A percentile compares a stretch with the other conserved stretches of the same genome.
Evolutionary conservation across 106 monocot genomes (phyloP).

Genomic region (Allium cepa): DNA sequence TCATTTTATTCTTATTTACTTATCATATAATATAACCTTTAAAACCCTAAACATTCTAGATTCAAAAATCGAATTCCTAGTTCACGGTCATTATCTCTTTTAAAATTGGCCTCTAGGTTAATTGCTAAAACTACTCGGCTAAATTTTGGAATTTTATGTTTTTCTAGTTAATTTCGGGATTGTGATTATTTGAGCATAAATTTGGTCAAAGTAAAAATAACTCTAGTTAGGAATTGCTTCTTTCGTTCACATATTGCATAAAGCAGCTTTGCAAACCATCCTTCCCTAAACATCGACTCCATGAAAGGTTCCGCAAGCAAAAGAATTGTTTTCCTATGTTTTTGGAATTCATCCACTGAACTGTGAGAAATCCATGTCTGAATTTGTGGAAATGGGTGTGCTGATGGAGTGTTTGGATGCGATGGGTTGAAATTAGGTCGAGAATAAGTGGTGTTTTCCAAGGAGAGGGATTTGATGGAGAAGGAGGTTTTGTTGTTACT

Average conservation of each 20-base stretch:
- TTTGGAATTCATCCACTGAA: slow-evolving; percentile 41
- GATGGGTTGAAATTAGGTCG: slow-evolving; percentile 16
- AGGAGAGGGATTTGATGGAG: slow-evolving; percentile 2
- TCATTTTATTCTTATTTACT: too few species aligned
- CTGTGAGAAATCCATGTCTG: slow-evolving; percentile 30
- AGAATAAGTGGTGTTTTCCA: neutral
- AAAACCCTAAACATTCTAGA: too few species aligned
- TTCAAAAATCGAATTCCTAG: too few species aligned
- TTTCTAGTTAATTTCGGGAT: too few species aligned
- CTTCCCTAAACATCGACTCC: slow-evolving; percentile 33
- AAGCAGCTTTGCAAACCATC: slow-evolving; percentile 25
- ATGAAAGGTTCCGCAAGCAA: slow-evolving; percentile 70
- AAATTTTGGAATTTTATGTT: too few species aligned
- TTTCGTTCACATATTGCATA: slow-evolving; percentile 52
- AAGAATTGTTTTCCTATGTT: slow-evolving; percentile 32
- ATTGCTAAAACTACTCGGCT: too few species aligned
- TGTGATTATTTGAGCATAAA: too few species aligned
- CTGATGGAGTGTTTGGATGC: slow-evolving; percentile 21
- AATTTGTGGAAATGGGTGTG: slow-evolving; percentile 21
- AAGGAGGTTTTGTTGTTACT: neutral
- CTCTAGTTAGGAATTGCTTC: slow-evolving; percentile 11
- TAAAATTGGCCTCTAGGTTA: too few species aligned
- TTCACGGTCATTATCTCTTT: too few species aligned
- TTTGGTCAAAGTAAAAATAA: too few species aligned
- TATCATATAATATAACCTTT: too few species aligned